Conservation (phyloP, 225 moss, liverwort and hornwort genomes). For the Physcomitrellopsis africana region DNA sequence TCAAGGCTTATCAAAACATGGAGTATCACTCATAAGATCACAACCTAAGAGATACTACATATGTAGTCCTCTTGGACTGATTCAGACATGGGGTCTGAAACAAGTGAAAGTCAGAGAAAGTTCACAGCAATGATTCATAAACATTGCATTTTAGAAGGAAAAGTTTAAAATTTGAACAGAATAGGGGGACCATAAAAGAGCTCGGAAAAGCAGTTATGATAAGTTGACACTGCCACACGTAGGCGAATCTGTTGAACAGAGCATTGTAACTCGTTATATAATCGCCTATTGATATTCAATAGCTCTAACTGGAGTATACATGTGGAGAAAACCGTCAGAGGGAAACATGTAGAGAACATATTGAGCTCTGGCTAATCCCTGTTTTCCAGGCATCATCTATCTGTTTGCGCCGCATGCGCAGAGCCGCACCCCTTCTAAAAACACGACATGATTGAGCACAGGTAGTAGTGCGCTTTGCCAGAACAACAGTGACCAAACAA, state of each 20-base stretch:
- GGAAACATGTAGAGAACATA: constrained; percentile 28
- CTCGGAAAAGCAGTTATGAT: no score
- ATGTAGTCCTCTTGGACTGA: no score
- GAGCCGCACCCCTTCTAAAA: constrained; percentile 26
- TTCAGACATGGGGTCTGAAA: no score
- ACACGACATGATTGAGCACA: constrained; percentile 29
- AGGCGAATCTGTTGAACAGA: constrained; percentile 20
- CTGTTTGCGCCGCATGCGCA: constrained; percentile 14
- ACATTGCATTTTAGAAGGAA: no score
- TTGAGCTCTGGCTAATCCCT: constrained; percentile 27
- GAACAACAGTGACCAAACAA: constrained; percentile 20
- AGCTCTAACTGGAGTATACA: constrained; percentile 35
- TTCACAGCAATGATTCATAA: no score
- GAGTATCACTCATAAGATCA: no score
- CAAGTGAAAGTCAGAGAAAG: no score
- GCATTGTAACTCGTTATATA: constrained; percentile 40
- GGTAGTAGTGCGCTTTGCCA: constrained; percentile 29
- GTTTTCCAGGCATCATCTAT: constrained; percentile 38
- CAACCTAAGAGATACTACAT: no score
- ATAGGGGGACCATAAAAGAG: no score
- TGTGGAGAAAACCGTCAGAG: constrained; percentile 43
- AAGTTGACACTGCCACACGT: no score
- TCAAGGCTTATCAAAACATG: no score
- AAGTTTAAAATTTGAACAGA: no score
- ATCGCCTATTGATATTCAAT: constrained; percentile 36